Evolutionary conservation across 345 rosid species (phyloP), one percentile per base, ranked within the genome.

Genomic region (Eucalyptus paniculata): DNA sequence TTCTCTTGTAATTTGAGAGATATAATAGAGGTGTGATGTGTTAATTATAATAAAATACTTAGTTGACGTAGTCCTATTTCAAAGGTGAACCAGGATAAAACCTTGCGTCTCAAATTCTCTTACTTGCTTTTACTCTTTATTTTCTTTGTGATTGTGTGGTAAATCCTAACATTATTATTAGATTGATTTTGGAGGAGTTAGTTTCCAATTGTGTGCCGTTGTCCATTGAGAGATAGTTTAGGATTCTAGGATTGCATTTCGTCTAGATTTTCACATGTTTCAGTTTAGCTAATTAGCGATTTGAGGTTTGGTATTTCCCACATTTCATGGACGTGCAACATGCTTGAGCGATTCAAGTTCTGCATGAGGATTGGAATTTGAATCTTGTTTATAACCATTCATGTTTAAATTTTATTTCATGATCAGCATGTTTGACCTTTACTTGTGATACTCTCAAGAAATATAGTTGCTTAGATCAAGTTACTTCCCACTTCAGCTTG

Each of bases 1-100:
- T 28, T 28, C 16, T n/a, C 37, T 65, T 65, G 7, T 65, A 53
- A 16, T n/a, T 65, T 65, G 37, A 65, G 40, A 14, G 2, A n/a
- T 65, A 7, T 65, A 4, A 7, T 1, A 28, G 0, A 65, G 0
- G 21, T n/a, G 19, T 2, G 11, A 65, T 3, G 21, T 65, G 21
- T 34, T 65, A n/a, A 65, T 65, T 65, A 65, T 15, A 65, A 0
- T 65, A 34, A 15, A 65, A 65, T n/a, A 1, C 19, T 65, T 7
- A 30, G 6, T 14, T 72, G 7, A n/a, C 2, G 0, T 65, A 65
- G 11, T 34, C 21, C 40, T 30, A n/a, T 2, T n/a, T 65, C 0
- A 65, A 65, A 6, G 1, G 40, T 65, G 10, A 65, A 16, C 6
- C 0, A n/a, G 0, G 21, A 65, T 65, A 65, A 65, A 65, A 65